Percentiles rank a stretch among this genome's conserved stretches.
These are phyloP conservation scores for Tetrapisispora pingtungensis DNA, from an alignment of 805 yeast species.

Conservation along the genomic window DNA sequence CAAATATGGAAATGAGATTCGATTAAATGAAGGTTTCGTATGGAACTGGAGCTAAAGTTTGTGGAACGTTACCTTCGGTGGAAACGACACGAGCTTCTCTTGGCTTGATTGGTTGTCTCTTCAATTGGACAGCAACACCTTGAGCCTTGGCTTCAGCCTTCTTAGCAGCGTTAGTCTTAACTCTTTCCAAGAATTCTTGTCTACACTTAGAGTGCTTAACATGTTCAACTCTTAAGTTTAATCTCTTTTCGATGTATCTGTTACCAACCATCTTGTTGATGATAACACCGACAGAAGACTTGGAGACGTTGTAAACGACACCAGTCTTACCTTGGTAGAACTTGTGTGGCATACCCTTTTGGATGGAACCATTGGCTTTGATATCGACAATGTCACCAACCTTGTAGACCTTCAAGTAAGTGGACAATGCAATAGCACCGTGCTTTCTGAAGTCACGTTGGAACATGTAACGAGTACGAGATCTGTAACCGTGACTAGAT, in stretches of 20 bases:
- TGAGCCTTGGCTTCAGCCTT: constrained; percentile 89
- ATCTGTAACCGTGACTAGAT: constrained; percentile 94
- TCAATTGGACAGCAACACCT: constrained; percentile 83
- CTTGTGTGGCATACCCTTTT: constrained; percentile 99
- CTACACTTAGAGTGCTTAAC: constrained; percentile 99
- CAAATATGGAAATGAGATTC: constrained; percentile 7
- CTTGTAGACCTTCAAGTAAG: constrained; percentile 95
- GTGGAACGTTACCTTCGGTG: constrained; percentile 78
- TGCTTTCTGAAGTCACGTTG: constrained; percentile 97
- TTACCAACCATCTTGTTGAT: constrained; percentile 97
- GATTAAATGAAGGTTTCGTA: constrained; percentile 97
- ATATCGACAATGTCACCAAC: constrained; percentile 99
- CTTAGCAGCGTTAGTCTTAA: constrained; percentile 90
- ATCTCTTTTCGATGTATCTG: constrained; percentile 98
- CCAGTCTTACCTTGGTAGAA: constrained; percentile 99
- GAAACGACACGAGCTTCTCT: constrained; percentile 83
- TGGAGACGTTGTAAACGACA: constrained; percentile 97
- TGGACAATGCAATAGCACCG: constrained; percentile 89
- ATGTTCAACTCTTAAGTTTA: constrained; percentile 98
- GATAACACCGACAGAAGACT: constrained; percentile 95
- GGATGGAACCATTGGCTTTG: constrained; percentile 98
- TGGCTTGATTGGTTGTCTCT: constrained; percentile 98
- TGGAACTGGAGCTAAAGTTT: constrained; percentile 97
- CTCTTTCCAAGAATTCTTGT: constrained; percentile 97
- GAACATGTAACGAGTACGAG: constrained; percentile 99